Base-by-base conservation (phyloP, 345 rosid species). In the Bruguiera sexangula region DNA sequence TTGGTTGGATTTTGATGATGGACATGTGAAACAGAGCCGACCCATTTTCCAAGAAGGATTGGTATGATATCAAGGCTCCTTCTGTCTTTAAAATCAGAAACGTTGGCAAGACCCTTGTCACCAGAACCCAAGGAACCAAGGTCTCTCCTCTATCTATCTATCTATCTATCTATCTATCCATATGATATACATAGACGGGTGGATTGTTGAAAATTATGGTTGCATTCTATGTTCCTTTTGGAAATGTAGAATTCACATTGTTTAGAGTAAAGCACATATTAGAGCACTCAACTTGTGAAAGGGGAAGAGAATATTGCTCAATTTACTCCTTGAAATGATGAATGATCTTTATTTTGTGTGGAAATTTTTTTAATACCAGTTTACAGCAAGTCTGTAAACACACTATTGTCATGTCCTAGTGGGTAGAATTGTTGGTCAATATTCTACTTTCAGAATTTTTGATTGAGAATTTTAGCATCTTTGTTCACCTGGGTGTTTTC, bases 11-110 rank as follows among this genome's bases (percentile, higher is more conserved):
- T 34, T 57, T 36, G 34, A 46, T 52, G 24, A 19, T 50, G 3
- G 10, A 2, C 0, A 13, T 18, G 9, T 39, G 59, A 55, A 61
- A 37, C 66, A 95, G 98, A 30, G 87, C 87, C 53, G 96, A 95
- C 86, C 99, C 98, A 0, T 95, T 88, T 73, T 72, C 99, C 18
- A 90, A 92, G 96, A 95, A 95, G 85, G 99, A 95, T 66, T 95
- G 99, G 99, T 90, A 95, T 62, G 96, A 92, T 63, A 84, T 92
- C 69, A 95, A 95, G 83, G 97, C 99, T 63, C 99, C 99, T 8
- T 87, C 98, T 0, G 76, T 76, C 63, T 95, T 95, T 75, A 69
- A 39, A 4, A 57, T 67, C 3, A 88, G 82, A 75, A 88, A 87
- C 70, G 96, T 95, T 0, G 99, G 98, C 46, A 95, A 90, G 73